phyloP scores from a whole-genome alignment of 225 moss, liverwort and hornwort species.

The Lunularia cruciata region DNA sequence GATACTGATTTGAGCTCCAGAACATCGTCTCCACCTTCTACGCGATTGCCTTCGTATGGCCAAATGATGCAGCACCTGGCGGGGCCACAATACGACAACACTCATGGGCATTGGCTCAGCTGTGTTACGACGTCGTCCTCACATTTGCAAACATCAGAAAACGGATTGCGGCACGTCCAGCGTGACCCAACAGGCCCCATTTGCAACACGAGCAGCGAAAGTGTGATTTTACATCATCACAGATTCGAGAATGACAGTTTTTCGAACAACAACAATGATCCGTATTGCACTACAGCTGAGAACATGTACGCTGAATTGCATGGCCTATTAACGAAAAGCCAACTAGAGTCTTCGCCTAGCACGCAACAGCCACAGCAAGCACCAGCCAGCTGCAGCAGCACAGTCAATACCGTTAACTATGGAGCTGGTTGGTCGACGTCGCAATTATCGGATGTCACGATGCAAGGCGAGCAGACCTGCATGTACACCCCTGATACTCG shows the following conservation, averaged over 20 bases:
- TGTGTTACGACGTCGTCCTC: conserved; percentile 1
- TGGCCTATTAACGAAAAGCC: conserved; percentile 31
- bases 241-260: background rate
- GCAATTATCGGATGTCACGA: conserved; percentile 17
- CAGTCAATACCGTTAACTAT: background rate
- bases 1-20: conserved; percentile 11
- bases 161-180: background rate
- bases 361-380: background rate
- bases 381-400: background rate
- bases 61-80: conserved; percentile 36
- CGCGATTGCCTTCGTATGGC: conserved; percentile 15
- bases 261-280: background rate
- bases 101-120: conserved; percentile 15
- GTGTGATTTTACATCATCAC: conserved; percentile 26
- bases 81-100: conserved; percentile 25
- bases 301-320: conserved; percentile 44
- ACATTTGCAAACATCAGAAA: conserved; percentile 7
- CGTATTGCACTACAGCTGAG: conserved; percentile 9
- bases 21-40: conserved; percentile 18
- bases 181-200: background rate
- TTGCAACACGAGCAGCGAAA: conserved; percentile 21
- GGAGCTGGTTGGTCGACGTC: conserved; percentile 13
- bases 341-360: conserved; percentile 8
- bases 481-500: background rate
- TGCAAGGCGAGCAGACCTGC: background rate